Base-by-base conservation (phyloP, 2,329 filamentous ascomycete genomes). In the Phyllosticta citribraziliensis region DNA sequence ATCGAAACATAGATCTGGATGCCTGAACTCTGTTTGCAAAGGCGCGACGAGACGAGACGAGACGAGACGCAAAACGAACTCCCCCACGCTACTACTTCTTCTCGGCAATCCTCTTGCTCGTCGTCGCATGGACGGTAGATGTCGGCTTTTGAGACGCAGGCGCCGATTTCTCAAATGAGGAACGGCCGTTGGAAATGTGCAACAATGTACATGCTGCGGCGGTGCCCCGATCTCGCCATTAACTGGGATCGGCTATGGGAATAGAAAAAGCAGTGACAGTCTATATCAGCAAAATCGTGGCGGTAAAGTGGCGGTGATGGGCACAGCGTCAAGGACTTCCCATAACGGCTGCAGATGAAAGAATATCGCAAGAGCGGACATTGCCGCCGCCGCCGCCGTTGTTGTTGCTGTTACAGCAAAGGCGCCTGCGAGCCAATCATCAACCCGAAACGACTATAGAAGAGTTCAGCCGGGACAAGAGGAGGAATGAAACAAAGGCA, bases 11-110 rank as follows among this genome's bases (percentile, higher is more conserved):
- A 47, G 17, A 47, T 40, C 40, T 47, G 40, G n/a, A 47, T 47
- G 40, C 40, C 40, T n/a, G 17, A 47, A 47, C 40, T 47, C 40
- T 47, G 40, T 47, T 47, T 12, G 6, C 4, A 14, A n/a, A 47
- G 40, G n/a, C 40, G 40, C 17, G 40, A 47, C 52, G 53, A 59
- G 57, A 52, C 57, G 51, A 58, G 35, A 53, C 54, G 50, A 22
- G 30, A 40, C 51, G 57, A 58, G 57, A 52, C 57, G 57, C 57
- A 52, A 54, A 51, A 30, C 52, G 20, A 51, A 52, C 50, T 59
- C 27, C 27, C 27, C 27, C 27, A 30, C 27, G 27, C 27, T 5
- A 10, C 27, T 30, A 6, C 27, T 30, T 30, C 27, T 30, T 10
- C 27, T 30, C 27, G 27, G 40, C 4, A n/a, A 47, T n/a, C 5